Percentiles rank a stretch among this genome's conserved stretches.
These are phyloP conservation scores for Melaleuca alternifolia DNA, from an alignment of 345 rosid genomes.

Conservation along the genomic window DNA sequence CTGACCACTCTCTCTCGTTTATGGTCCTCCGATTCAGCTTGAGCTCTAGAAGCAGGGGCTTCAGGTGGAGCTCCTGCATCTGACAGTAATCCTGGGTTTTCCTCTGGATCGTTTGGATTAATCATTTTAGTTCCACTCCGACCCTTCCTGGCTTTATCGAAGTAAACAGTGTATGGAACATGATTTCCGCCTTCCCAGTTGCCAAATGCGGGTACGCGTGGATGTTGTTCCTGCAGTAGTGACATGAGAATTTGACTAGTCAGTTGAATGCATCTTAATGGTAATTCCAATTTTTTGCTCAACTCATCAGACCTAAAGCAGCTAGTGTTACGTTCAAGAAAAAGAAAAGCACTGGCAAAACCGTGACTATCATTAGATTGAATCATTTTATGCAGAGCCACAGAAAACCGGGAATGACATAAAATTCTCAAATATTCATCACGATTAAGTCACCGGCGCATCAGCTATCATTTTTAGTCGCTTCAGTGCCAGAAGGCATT, in stretches of 20 bases:
- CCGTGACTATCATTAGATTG: neutral
- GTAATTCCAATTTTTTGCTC: neutral
- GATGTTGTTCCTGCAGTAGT: constrained; percentile 47
- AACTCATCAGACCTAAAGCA: neutral
- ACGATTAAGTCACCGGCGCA: neutral
- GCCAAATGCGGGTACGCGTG: constrained; percentile 79
- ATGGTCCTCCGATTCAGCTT: constrained; percentile 32
- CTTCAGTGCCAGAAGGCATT: neutral
- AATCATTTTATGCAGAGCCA: neutral
- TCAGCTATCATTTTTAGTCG: neutral
- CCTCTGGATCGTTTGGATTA: constrained; percentile 75
- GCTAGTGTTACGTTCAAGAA: neutral
- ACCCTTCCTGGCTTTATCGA: constrained; percentile 74
- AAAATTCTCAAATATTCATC: neutral
- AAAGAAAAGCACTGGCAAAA: neutral
- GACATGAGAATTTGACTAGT: constrained; percentile 4
- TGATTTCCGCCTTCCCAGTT: constrained; percentile 75
- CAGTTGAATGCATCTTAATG: neutral
- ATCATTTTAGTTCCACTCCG: constrained; percentile 40
- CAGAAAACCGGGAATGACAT: neutral
- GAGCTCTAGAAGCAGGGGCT: constrained; percentile 33
- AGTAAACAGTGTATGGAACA: constrained; percentile 83
- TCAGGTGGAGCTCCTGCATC: constrained; percentile 18
- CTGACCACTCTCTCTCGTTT: constrained; percentile 21
- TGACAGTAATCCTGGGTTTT: constrained; percentile 35